Conservation (phyloP, 148 eudicot species). For the Heliamphora exappendiculata region DNA sequence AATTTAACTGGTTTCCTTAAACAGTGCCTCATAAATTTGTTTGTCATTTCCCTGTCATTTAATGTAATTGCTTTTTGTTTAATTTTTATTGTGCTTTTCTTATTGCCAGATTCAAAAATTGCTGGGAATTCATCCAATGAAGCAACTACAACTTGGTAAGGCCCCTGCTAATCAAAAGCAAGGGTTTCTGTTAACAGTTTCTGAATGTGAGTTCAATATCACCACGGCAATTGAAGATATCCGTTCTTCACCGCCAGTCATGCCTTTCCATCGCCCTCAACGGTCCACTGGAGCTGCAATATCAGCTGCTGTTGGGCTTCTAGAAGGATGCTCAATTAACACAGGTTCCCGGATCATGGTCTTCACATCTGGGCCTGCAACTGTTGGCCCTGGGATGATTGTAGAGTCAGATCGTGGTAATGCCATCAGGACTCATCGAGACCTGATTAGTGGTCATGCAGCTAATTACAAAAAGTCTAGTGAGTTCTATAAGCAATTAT, state of each 20-base stretch:
- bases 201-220: constrained; percentile 79
- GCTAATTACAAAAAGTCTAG: constrained; percentile 52
- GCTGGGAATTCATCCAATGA: constrained; percentile 53
- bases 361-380: constrained; percentile 96
- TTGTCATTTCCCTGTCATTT: background rate
- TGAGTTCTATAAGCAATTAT: constrained; percentile 51
- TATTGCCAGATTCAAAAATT: constrained; percentile 53
- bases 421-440: constrained; percentile 85
- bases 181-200: constrained; percentile 66
- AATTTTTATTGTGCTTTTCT: constrained; percentile 4
- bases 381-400: constrained; percentile 82
- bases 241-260: constrained; percentile 36
- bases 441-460: constrained; percentile 56
- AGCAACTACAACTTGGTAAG: constrained; percentile 51
- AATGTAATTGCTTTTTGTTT: background rate
- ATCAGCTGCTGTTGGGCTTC: constrained; percentile 73
- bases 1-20: background rate
- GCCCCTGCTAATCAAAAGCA: constrained; percentile 41
- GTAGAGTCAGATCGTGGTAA: constrained; percentile 51
- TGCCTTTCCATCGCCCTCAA: constrained; percentile 57
- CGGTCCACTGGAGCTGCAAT: constrained; percentile 85
- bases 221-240: constrained; percentile 76
- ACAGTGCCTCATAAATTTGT: background rate
- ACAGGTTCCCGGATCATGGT: constrained; percentile 81
- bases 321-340: constrained; percentile 67